Evolutionary conservation across 257 asterid species (phyloP).

Genomic region (Echites panduratus): DNA sequence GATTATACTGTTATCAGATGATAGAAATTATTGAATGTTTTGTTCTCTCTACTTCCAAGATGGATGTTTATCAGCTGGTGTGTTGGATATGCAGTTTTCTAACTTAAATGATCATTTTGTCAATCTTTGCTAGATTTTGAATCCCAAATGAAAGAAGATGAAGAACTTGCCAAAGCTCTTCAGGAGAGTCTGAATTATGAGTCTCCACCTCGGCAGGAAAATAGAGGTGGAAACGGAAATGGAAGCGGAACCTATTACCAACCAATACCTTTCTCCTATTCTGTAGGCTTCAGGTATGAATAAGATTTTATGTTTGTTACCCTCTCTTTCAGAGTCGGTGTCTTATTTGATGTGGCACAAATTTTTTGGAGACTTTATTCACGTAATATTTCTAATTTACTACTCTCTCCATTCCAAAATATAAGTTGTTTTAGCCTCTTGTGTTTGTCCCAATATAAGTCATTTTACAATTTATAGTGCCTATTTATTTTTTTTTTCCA

Average conservation of each 20-base stretch:
- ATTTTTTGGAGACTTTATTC: background rate
- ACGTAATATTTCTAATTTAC: too few species aligned
- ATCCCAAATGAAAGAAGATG: conserved; percentile 63
- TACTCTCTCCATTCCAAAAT: too few species aligned
- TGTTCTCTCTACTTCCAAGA: background rate
- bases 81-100: background rate
- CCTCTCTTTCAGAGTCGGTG: background rate
- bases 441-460: too few species aligned
- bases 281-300: conserved; percentile 37
- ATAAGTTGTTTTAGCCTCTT: too few species aligned
- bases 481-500: too few species aligned
- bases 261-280: conserved; percentile 42
- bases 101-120: background rate
- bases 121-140: conserved; percentile 40
- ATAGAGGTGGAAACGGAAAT: conserved; percentile 27
- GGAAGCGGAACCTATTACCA: conserved; percentile 38
- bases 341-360: background rate
- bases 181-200: conserved; percentile 62
- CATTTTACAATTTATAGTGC: too few species aligned
- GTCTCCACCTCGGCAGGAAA: conserved; percentile 47
- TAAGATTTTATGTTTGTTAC: background rate
- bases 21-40: background rate
- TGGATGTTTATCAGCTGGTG: background rate
- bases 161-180: conserved; percentile 68
- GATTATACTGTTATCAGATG: background rate